Evolutionary conservation across 495 filamentous ascomycete species (phyloP), one percentile per base, ranked within the genome.

Genomic region (Aspergillus campestris): DNA sequence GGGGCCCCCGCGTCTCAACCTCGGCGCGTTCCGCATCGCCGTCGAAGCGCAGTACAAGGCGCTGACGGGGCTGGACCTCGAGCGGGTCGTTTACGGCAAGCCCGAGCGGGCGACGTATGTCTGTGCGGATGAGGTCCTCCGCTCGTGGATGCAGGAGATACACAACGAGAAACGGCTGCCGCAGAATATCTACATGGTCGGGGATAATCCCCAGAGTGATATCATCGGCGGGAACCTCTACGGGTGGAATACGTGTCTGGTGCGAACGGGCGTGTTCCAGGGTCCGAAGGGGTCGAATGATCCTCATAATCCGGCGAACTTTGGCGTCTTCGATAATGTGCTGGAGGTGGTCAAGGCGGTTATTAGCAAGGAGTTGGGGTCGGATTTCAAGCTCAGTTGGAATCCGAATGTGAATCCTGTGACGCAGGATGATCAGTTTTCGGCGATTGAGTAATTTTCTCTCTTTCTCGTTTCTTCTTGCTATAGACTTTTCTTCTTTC

Each of bases 31-130:
- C 80, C 82, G 84, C 50, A 83, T 87, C 57, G 74, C 78, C 12
- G 73, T 89, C 39, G 84, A 88, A 62, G 83, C 84, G 44, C 83
- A 87, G 74, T 88, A 86, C 72, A 84, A 83, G 63, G 74, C 83
- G 13, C 63, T 86, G 38, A 86, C 84, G 0, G 84, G 84, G 39
- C 70, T 74, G 2, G 84, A 87, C 37, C 75, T 89, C 8, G 84
- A 88, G 76, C 84, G 84, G 68, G 79, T 84, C n/a, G 81, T 89
- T 44, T 89, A 88, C 66, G 84, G 84, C 55, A 89, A 89, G 73
- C 84, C 84, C 32, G 84, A 89, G 66, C 63, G 76, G 40, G 84
- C 84, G 14, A 87, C 84, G 14, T 88, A 88, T 76, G 84, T 81
- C 60, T 89, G 85, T 65, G 84, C 84, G 41, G 84, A 88, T 44